Percentiles rank a stretch among this genome's conserved stretches.
Evolutionary conservation across 768 basidiomycete species (phyloP).

Genomic region (Amyloporia xantha): DNA sequence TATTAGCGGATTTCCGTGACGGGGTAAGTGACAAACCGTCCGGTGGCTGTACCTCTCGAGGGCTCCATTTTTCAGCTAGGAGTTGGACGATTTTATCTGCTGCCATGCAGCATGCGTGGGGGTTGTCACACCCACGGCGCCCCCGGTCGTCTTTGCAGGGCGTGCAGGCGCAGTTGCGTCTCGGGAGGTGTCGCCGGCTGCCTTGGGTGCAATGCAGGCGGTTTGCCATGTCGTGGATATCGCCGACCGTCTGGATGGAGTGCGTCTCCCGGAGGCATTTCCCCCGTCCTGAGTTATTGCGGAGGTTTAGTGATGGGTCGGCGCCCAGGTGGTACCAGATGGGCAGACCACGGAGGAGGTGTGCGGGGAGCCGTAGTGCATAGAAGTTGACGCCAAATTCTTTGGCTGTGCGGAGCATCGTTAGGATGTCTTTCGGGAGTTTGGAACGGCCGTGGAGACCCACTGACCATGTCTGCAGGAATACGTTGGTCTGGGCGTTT

Average conservation of each 20-base stretch:
- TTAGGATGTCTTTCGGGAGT: not conserved
- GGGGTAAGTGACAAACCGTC: not conserved
- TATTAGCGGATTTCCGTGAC: not conserved
- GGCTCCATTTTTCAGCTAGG: not conserved
- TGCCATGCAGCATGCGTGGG: not conserved
- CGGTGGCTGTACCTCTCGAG: not conserved
- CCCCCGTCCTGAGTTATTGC: not conserved
- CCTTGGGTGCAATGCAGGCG: not conserved
- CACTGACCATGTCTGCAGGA: not conserved
- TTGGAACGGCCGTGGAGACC: not conserved
- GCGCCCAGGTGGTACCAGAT: not conserved
- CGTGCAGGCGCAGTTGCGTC: not conserved
- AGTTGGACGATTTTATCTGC: constrained; percentile 13
- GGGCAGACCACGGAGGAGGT: not conserved
- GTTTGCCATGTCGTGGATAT: not conserved
- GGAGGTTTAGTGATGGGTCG: not conserved
- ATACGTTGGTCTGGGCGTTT: not conserved
- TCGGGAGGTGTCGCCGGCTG: not conserved
- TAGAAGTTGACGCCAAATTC: not conserved
- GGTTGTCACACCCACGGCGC: not conserved
- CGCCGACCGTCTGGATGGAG: not conserved
- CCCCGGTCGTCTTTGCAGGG: not conserved
- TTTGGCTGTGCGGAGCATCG: not conserved
- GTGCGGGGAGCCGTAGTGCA: not conserved
- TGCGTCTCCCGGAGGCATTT: not conserved